phyloP scores from a whole-genome alignment of 2,329 filamentous ascomycete genomes.

The Trichoderma brevicompactum region DNA sequence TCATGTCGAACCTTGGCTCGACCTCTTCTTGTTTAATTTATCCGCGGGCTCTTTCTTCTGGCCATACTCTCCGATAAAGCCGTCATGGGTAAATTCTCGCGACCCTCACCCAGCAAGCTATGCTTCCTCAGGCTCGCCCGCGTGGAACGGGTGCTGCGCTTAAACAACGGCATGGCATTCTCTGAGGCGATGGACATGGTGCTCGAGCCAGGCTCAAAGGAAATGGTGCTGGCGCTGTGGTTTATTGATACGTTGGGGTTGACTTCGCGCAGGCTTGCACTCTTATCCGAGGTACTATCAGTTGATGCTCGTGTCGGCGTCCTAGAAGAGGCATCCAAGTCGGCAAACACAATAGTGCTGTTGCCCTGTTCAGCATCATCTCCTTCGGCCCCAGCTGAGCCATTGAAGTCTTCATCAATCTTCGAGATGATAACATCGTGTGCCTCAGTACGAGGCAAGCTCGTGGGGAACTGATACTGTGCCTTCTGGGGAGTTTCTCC shows the following conservation, averaged over 20 bases:
- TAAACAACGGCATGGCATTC: constrained; percentile 53
- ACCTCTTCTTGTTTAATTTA: constrained; percentile 42
- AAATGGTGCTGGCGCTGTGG: constrained; percentile 43
- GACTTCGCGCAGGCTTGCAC: constrained; percentile 58
- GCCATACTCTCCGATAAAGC: constrained; percentile 52
- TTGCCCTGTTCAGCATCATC: constrained; percentile 30
- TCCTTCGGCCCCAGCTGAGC: constrained; percentile 2
- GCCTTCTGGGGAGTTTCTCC: constrained; percentile 83
- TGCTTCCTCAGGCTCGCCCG: constrained; percentile 43
- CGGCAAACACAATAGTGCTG: constrained; percentile 49
- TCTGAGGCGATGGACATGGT: constrained; percentile 48
- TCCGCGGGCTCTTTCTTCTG: constrained; percentile 60
- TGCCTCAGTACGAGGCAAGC: constrained; percentile 72
- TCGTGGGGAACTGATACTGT: constrained; percentile 78
- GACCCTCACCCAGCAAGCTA: constrained; percentile 47
- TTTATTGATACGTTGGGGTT: constrained; percentile 56
- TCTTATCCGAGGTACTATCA: constrained; percentile 37
- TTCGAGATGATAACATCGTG: constrained; percentile 51
- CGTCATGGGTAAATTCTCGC: constrained; percentile 56
- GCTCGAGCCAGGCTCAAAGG: constrained; percentile 51
- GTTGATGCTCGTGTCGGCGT: constrained; percentile 40
- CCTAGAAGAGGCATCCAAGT: constrained; percentile 39
- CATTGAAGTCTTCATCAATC: constrained; percentile 40
- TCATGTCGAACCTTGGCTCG: not conserved
- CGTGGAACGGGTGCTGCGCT: constrained; percentile 49